Evolutionary conservation across 148 eudicot species (phyloP).

Genomic region (Rhododendron simsii): DNA sequence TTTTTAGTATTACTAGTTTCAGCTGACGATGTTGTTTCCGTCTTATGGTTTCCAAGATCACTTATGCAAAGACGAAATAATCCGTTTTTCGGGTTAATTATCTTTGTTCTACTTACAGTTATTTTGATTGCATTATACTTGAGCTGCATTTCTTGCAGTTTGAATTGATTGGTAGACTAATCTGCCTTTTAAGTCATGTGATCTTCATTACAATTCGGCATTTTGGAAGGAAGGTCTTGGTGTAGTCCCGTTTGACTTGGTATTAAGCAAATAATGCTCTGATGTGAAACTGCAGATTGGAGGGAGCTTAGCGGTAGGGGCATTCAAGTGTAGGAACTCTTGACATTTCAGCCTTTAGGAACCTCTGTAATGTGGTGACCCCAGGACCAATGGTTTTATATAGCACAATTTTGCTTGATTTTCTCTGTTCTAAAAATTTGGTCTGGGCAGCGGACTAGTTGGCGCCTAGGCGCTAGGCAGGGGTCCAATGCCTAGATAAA

Average conservation of each 20-base stretch:
- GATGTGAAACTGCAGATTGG: neutral
- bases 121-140: neutral
- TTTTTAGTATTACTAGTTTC: neutral
- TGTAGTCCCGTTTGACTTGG: neutral
- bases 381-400: neutral
- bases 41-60: neutral
- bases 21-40: neutral
- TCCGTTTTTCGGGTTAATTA: neutral
- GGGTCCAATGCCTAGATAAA: too few species aligned
- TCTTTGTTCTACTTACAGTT: neutral
- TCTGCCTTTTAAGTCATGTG: neutral
- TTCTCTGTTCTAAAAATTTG: neutral
- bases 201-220: neutral
- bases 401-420: neutral
- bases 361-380: neutral
- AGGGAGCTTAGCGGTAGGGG: neutral
- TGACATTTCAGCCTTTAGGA: neutral
- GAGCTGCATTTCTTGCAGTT: neutral
- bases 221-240: neutral
- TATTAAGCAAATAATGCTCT: neutral
- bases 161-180: neutral
- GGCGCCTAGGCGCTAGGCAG: too few species aligned
- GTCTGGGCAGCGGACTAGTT: too few species aligned
- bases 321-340: neutral
- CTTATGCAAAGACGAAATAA: too few species aligned